Evolutionary conservation across 805 yeast genomes (phyloP), one percentile per base, ranked within the genome.

Genomic region (Cyberlindnera maritima): DNA sequence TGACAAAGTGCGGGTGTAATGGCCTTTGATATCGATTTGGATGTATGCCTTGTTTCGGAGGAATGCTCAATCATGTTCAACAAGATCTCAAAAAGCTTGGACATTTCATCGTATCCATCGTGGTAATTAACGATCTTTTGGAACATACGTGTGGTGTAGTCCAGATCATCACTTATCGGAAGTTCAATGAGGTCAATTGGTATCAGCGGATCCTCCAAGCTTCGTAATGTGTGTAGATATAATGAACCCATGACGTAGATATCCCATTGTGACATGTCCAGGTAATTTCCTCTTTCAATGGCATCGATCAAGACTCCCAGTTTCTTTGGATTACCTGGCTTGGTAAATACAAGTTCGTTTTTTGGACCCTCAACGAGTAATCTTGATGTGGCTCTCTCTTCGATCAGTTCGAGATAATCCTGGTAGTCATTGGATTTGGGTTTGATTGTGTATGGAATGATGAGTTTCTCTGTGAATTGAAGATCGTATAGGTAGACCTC

Each of bases 401-500:
- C 72, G 33, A 71, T 64, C 14, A 68, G 52, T 41, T 63, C 60
- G 46, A 74, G 68, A 58, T 66, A 75, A 8, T 60, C 60, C 25
- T 57, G 61, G 56, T 62, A 70, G 37, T 60, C 64, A 11, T 36
- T 39, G 32, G 61, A 53, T 34, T 23, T 62, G 55, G 45, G 50
- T 64, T 56, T 70, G 57, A 25, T 66, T 46, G 29, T 66, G 57
- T 56, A 60, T 41, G 81, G 83, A 3, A 81, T 65, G 3, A 74
- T 68, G 31, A 84, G 74, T 39, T 59, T 64, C n/a, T 71, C 75
- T 43, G 72, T 73, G 36, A 79, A 70, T 45, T 75, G 74, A 48
- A 75, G 74, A 55, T 88, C 86, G 58, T 83, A 82, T 35, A 83
- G 66, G 62, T 88, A 90, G 6, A 88, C 86, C 40, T 80, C 78